phyloP scores from a whole-genome alignment of 768 basidiomycete genomes.

The Pisolithus microcarpus region DNA sequence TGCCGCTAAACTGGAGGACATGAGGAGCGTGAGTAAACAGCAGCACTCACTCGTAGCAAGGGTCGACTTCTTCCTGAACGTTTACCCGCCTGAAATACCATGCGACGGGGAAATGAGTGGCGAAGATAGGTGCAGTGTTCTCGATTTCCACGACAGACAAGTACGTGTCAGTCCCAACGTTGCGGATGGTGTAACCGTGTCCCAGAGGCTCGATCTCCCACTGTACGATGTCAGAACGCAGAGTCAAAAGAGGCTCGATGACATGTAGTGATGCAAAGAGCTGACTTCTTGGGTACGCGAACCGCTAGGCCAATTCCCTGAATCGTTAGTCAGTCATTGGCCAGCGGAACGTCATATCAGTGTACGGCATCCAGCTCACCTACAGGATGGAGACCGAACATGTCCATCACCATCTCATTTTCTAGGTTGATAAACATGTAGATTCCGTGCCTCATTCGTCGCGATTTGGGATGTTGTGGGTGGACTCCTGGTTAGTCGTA shows the following conservation, averaged over 20 bases:
- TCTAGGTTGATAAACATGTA: neutral
- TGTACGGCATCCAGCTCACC: neutral
- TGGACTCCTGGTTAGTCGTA: no score
- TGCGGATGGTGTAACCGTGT: conserved; percentile 3
- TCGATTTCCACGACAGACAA: neutral
- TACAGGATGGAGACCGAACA: neutral
- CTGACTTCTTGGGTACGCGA: neutral
- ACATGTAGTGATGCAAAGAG: neutral
- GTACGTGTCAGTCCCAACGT: neutral
- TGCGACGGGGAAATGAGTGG: neutral
- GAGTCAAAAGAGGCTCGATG: neutral
- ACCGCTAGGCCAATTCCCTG: neutral
- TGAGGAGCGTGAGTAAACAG: neutral
- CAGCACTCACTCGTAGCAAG: conserved; percentile 1
- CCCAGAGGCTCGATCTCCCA: conserved; percentile 3
- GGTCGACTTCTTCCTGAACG: neutral
- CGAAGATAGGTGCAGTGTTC: neutral
- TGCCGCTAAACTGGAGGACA: neutral
- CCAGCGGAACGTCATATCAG: neutral
- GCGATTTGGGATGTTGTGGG: neutral
- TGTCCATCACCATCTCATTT: neutral
- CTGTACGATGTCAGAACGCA: neutral
- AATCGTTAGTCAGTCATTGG: neutral
- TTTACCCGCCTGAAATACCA: neutral
- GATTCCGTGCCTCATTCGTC: conserved; percentile 1